Conservation (phyloP, 768 basidiomycete species). For the Amanita polypyramis region DNA sequence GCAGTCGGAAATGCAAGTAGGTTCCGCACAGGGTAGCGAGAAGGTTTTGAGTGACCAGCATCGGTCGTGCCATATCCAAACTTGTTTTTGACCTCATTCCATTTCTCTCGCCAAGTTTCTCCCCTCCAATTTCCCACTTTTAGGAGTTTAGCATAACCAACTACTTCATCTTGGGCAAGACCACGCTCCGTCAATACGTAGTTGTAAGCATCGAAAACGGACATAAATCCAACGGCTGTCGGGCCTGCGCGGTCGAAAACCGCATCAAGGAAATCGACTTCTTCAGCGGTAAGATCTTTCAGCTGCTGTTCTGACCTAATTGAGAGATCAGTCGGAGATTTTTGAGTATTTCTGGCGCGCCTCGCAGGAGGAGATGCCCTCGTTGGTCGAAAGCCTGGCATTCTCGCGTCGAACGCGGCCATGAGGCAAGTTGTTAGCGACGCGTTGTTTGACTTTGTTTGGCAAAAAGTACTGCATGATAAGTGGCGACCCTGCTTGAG, state of each 20-base stretch:
- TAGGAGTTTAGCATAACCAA: slow-evolving; percentile 73
- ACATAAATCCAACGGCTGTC: slow-evolving; percentile 64
- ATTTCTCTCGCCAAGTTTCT: slow-evolving; percentile 73
- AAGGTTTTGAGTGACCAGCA: neutral
- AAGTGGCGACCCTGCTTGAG: too few species aligned
- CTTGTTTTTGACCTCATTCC: slow-evolving; percentile 52
- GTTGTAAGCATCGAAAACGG: slow-evolving; percentile 80
- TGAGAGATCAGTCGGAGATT: slow-evolving; percentile 24
- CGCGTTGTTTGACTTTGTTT: slow-evolving; percentile 6
- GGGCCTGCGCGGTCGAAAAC: slow-evolving; percentile 62
- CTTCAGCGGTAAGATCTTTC: slow-evolving; percentile 36
- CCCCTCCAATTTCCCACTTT: slow-evolving; percentile 79
- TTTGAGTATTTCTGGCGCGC: slow-evolving; percentile 12
- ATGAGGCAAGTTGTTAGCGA: neutral
- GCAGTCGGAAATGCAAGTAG: neutral
- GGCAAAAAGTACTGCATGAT: neutral
- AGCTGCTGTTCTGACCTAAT: slow-evolving; percentile 39
- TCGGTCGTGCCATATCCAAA: neutral
- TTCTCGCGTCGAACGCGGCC: slow-evolving; percentile 11
- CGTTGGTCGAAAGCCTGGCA: slow-evolving; percentile 37
- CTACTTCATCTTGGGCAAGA: slow-evolving; percentile 70
- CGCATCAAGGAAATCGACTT: slow-evolving; percentile 65
- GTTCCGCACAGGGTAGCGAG: neutral
- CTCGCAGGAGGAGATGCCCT: slow-evolving; percentile 38
- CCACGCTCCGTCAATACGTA: slow-evolving; percentile 65